A percentile compares a stretch with the other conserved stretches of the same genome.
Conservation (phyloP, 805 yeast species). For the Wickerhamomyces rabaulensis region DNA sequence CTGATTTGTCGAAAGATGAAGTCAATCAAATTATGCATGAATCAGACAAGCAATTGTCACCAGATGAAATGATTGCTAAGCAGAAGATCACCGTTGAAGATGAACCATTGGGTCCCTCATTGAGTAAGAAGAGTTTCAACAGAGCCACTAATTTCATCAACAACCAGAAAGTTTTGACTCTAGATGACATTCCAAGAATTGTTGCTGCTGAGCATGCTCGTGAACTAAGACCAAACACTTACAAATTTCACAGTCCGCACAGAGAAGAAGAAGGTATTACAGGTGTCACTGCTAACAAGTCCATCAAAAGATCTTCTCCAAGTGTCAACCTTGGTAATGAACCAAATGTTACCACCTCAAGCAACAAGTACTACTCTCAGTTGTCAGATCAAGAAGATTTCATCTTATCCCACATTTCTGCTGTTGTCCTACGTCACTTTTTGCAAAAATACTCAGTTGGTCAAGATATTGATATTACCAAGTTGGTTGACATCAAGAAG, state of each 20-base stretch:
- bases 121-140: constrained; percentile 44
- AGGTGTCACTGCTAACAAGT: constrained; percentile 15
- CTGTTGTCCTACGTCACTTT: constrained; percentile 39
- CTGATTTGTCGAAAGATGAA: constrained; percentile 17
- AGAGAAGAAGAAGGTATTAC: constrained; percentile 18
- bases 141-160: constrained; percentile 68
- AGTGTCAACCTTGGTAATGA: constrained; percentile 1
- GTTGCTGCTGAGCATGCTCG: constrained; percentile 97
- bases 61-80: constrained; percentile 18
- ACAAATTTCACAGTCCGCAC: constrained; percentile 61
- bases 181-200: constrained; percentile 95
- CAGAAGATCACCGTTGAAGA: constrained; percentile 26
- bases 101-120: constrained; percentile 46
- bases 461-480: constrained; percentile 29
- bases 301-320: constrained; percentile 14
- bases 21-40: background rate
- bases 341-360: background rate
- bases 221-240: constrained; percentile 89
- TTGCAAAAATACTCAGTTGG: constrained; percentile 27
- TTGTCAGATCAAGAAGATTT: constrained; percentile 52
- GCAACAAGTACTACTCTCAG: constrained; percentile 54
- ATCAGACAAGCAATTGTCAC: constrained; percentile 4
- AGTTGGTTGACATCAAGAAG: constrained; percentile 28
- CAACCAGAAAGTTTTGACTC: constrained; percentile 78
- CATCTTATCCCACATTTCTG: constrained; percentile 54